Evolutionary conservation across 345 rosid genomes (phyloP), one percentile per base, ranked within the genome.

Genomic region (Alliaria petiolata): DNA sequence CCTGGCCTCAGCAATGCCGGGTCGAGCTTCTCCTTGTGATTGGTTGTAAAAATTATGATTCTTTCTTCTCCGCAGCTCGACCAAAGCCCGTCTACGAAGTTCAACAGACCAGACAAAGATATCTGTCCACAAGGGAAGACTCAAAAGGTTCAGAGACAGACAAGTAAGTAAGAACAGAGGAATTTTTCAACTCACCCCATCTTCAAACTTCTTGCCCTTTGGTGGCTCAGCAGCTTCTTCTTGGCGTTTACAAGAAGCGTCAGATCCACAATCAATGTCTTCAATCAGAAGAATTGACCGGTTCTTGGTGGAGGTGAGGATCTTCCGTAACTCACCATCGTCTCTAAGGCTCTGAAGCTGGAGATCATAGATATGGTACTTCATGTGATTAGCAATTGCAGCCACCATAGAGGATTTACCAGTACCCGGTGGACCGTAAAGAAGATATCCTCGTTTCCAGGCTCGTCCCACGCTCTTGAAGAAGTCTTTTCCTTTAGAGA

Each of bases 321-420:
- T 73, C 77, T 35, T 39, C 1, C 71, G 3, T 5, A 73, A 6
- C n/a, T 54, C 71, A 43, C 59, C 77, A 47, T 73, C 71, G 10
- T 65, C 70, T 34, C 25, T 65, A 45, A 73, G 66, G 22, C 71
- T 73, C 25, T 73, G 71, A 46, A 65, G 43, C 65, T 75, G 74
- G 8, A 75, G 64, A 68, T 75, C 74, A 62, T 75, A 75, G 17
- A 75, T 68, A 61, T 75, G 42, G 1, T 68, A 75, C 70, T 61
- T 75, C 79, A 75, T 75, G 22, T 75, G 49, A 36, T 75, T 75
- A 44, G 79, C 74, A 51, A 75, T 75, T 9, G 79, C 79, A 43
- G 79, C 74, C 5, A 75, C 79, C 59, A 75, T 70, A 11, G 74
- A 68, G 0, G 79, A 68, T 36, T 75, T 75, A 9, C 79, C 44